phyloP scores from a whole-genome alignment of 2,329 filamentous ascomycete genomes.

The Scedosporium aurantiacum region DNA sequence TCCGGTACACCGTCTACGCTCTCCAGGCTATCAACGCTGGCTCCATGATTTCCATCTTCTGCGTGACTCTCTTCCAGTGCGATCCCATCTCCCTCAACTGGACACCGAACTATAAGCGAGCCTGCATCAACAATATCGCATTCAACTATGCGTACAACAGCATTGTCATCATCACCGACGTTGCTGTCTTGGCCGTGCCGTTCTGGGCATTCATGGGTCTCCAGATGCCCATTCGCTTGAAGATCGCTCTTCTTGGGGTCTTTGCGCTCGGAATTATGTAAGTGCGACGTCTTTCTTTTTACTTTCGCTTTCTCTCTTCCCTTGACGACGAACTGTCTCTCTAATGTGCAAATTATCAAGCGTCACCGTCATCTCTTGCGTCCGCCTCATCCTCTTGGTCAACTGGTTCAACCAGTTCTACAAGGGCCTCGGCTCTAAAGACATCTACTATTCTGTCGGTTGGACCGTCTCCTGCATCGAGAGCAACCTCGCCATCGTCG shows the following conservation, averaged over 20 bases:
- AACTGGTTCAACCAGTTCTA: conserved; percentile 14
- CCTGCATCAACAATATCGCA: conserved; percentile 17
- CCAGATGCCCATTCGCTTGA: conserved; percentile 20
- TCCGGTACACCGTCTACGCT: conserved; percentile 19
- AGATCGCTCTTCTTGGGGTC: conserved; percentile 22
- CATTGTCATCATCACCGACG: conserved; percentile 23
- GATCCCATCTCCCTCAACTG: conserved; percentile 19
- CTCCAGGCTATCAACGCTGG: conserved; percentile 20
- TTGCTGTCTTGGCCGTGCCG: conserved; percentile 22
- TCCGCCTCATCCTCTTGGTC: conserved; percentile 17
- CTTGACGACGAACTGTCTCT: not conserved
- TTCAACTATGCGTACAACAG: conserved; percentile 19
- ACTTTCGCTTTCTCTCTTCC: not conserved
- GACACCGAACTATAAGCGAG: conserved; percentile 11
- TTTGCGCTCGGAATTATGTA: conserved; percentile 21
- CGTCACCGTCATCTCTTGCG: conserved; percentile 16
- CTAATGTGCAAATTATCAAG: conserved; percentile 6
- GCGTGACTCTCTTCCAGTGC: conserved; percentile 25
- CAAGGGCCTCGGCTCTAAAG: conserved; percentile 6
- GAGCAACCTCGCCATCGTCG: conserved; percentile 26
- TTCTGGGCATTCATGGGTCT: conserved; percentile 23
- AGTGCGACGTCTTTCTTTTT: conserved; percentile 4
- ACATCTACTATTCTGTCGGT: conserved; percentile 13
- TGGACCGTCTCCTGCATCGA: conserved; percentile 22
- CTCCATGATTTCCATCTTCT: conserved; percentile 20